A percentile compares a stretch with the other conserved stretches of the same genome.
These are phyloP conservation scores for Macroventuria anomochaeta DNA, from an alignment of 2,329 filamentous ascomycete genomes.

Conservation along the genomic window DNA sequence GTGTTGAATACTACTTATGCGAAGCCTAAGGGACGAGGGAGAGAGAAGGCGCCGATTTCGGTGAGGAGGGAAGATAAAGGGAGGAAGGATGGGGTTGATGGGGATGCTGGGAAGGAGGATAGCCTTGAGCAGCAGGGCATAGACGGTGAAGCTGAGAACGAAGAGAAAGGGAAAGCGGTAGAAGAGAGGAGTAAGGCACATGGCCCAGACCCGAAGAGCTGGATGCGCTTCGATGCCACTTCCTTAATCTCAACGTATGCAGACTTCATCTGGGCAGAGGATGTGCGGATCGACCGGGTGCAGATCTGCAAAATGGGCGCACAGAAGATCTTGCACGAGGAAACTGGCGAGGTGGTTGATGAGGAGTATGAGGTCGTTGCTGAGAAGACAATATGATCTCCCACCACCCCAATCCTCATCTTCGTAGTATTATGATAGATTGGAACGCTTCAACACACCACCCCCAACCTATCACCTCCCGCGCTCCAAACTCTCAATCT, in stretches of 20 bases:
- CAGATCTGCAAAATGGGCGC: conserved; percentile 90
- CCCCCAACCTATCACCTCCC: conserved; percentile 7
- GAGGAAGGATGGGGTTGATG: neutral
- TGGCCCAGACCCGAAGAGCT: conserved; percentile 31
- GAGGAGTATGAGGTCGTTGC: conserved; percentile 62
- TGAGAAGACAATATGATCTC: conserved; percentile 22
- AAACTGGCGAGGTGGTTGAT: conserved; percentile 56
- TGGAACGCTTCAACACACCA: neutral
- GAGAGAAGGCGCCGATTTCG: conserved; percentile 13
- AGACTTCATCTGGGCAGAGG: conserved; percentile 73
- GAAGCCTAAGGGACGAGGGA: conserved; percentile 50
- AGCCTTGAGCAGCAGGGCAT: neutral
- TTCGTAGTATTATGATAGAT: too few species aligned
- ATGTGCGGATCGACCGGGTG: conserved; percentile 71
- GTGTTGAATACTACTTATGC: conserved; percentile 85
- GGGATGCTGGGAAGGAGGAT: neutral
- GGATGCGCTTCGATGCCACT: conserved; percentile 52
- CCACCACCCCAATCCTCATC: too few species aligned
- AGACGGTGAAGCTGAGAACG: conserved; percentile 8
- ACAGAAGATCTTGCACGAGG: conserved; percentile 61
- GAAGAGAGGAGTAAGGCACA: conserved; percentile 13
- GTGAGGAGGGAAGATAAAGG: neutral
- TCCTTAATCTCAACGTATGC: conserved; percentile 61
- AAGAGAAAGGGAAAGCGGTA: too few species aligned
- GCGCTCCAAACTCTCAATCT: conserved; percentile 38